Conservation (phyloP, 1,284 basidiomycete genomes). For the Cryptococcus floricola region DNA sequence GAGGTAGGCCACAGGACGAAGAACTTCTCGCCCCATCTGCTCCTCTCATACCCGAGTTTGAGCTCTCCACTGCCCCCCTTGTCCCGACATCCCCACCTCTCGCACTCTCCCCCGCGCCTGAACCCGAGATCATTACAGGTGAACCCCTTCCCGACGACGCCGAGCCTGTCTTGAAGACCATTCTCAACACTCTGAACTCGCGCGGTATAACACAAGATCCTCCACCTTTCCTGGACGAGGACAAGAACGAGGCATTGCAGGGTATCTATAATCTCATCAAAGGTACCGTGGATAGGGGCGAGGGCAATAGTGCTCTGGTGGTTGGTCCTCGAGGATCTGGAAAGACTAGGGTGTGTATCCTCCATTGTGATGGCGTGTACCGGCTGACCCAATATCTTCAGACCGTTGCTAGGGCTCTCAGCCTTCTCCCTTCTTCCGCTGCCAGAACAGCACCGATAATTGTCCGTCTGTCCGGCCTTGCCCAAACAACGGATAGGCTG, state of each 20-base stretch:
- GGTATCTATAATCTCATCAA: conserved; percentile 59
- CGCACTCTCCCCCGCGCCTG: neutral
- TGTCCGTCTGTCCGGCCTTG: conserved; percentile 77
- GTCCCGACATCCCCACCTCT: neutral
- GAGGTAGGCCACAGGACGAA: conserved; percentile 12
- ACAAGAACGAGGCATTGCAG: conserved; percentile 40
- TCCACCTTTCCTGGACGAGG: conserved; percentile 34
- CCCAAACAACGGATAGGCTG: conserved; percentile 75
- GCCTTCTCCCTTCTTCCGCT: conserved; percentile 28
- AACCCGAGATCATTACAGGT: neutral
- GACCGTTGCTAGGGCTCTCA: conserved; percentile 39
- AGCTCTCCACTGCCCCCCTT: neutral
- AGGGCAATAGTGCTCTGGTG: conserved; percentile 84
- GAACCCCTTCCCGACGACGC: conserved; percentile 15
- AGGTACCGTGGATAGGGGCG: conserved; percentile 70
- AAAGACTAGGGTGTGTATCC: conserved; percentile 65
- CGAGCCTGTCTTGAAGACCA: conserved; percentile 17
- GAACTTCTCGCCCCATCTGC: conserved; percentile 11
- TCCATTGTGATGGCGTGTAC: neutral
- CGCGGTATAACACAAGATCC: conserved; percentile 10
- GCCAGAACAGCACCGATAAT: conserved; percentile 55
- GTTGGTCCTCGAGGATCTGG: conserved; percentile 78
- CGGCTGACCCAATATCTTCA: conserved; percentile 4
- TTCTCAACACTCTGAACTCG: conserved; percentile 34
- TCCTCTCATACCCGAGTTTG: conserved; percentile 12